A percentile compares a stretch with the other conserved stretches of the same genome.
These are phyloP conservation scores for Lignosus rhinocerotis DNA, from an alignment of 1,284 basidiomycete species.

Conservation along the genomic window DNA sequence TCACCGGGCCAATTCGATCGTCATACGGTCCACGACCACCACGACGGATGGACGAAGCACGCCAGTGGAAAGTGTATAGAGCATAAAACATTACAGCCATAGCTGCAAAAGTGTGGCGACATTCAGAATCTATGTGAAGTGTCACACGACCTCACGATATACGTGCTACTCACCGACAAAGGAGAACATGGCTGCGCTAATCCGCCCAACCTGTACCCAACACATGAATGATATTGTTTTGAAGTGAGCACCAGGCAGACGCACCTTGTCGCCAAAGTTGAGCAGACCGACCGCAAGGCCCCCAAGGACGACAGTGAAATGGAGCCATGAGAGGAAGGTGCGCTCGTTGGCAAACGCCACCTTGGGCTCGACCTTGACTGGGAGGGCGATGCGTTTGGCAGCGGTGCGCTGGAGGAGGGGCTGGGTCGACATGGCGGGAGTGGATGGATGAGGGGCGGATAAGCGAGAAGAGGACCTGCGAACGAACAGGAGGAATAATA, in stretches of 20 bases:
- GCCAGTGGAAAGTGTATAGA: conserved; percentile 94
- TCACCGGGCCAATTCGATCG: conserved; percentile 85
- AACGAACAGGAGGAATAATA: conserved; percentile 11
- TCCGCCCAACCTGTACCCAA: conserved; percentile 73
- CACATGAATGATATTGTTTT: background rate
- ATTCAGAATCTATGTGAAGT: background rate
- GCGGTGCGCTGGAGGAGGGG: conserved; percentile 96
- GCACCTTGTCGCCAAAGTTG: conserved; percentile 93
- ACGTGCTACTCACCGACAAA: conserved; percentile 69
- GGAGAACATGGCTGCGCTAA: conserved; percentile 92
- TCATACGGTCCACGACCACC: conserved; percentile 96
- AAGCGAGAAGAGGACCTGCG: conserved; percentile 13
- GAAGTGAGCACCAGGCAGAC: conserved; percentile 20
- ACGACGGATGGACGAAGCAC: conserved; percentile 89
- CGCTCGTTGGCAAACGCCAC: conserved; percentile 95
- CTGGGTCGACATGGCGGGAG: conserved; percentile 86
- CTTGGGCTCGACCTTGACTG: conserved; percentile 92
- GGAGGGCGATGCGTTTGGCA: conserved; percentile 92
- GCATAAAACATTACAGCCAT: conserved; percentile 98
- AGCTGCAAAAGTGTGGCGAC: conserved; percentile 47
- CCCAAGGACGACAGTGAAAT: conserved; percentile 93
- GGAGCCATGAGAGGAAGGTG: conserved; percentile 95
- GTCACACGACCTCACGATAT: conserved; percentile 12
- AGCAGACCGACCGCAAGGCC: conserved; percentile 94
- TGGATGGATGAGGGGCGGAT: conserved; percentile 6